A percentile compares a stretch with the other conserved stretches of the same genome.
These are phyloP conservation scores for Wickerhamiella kazuoi DNA, from an alignment of 805 yeast genomes.

Conservation along the genomic window DNA sequence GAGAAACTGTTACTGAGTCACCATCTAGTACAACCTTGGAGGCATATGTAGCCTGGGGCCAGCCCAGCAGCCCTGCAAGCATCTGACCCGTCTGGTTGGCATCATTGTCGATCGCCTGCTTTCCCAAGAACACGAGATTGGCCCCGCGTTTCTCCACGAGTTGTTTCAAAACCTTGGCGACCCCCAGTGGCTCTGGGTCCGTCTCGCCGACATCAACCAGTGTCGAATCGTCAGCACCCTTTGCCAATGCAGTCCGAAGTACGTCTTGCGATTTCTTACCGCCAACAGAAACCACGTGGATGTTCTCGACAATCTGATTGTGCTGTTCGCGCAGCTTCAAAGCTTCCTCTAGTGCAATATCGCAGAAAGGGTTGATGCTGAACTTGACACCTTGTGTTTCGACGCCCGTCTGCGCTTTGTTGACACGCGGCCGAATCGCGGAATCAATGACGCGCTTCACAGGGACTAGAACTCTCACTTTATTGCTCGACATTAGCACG, in stretches of 20 bases:
- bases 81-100: slow-evolving; percentile 92
- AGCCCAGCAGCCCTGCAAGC: slow-evolving; percentile 77
- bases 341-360: slow-evolving; percentile 94
- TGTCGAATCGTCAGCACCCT: slow-evolving; percentile 81
- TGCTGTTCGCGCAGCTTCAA: slow-evolving; percentile 51
- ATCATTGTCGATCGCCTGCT: slow-evolving; percentile 94
- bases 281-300: slow-evolving; percentile 88
- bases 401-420: slow-evolving; percentile 65
- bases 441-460: slow-evolving; percentile 89
- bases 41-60: slow-evolving; percentile 97
- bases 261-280: slow-evolving; percentile 75
- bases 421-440: slow-evolving; percentile 83
- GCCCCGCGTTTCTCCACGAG: slow-evolving; percentile 51
- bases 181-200: slow-evolving; percentile 64
- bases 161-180: slow-evolving; percentile 68
- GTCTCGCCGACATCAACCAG: slow-evolving; percentile 59
- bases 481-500: slow-evolving; percentile 8
- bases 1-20: slow-evolving; percentile 44
- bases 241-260: slow-evolving; percentile 77
- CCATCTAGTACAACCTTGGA: slow-evolving; percentile 53
- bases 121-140: slow-evolving; percentile 78
- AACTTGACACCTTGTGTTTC: slow-evolving; percentile 83
- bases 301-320: slow-evolving; percentile 49
- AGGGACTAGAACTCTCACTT: slow-evolving; percentile 58
- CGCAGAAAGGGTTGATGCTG: slow-evolving; percentile 92